These are phyloP conservation scores for Schizochytrium sp. DNA, from an alignment of 108 stramenopile species.

Conservation along the genomic window DNA sequence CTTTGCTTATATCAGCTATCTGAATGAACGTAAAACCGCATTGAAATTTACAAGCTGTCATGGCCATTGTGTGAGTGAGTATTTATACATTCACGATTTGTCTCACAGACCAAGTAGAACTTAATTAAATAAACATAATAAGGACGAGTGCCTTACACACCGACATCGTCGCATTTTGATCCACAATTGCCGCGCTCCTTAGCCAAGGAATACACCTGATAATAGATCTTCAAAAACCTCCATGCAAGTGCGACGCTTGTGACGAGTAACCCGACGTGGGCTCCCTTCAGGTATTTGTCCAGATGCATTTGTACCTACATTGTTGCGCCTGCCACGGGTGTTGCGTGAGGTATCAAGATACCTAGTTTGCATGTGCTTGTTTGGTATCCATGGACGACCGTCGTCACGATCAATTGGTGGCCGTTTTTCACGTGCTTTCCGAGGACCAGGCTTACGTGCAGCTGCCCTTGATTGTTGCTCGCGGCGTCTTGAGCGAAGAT, in stretches of 20 bases:
- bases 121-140: too few relatives aligned
- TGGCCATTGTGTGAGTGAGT: too few relatives aligned
- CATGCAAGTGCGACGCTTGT: not conserved
- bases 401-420: not conserved
- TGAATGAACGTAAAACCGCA: too few relatives aligned
- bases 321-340: not conserved
- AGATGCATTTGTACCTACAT: not conserved
- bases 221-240: slow-evolving; percentile 13
- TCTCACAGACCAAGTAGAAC: too few relatives aligned
- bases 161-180: not conserved
- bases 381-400: not conserved
- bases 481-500: not conserved
- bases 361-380: not conserved
- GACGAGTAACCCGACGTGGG: not conserved
- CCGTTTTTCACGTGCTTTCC: too few relatives aligned
- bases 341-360: not conserved
- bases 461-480: not conserved
- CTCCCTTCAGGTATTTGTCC: not conserved
- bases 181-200: not conserved
- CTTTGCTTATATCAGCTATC: too few relatives aligned
- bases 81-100: too few relatives aligned
- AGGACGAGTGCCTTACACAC: too few relatives aligned
- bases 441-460: too few relatives aligned
- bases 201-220: not conserved
- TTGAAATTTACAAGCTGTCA: too few relatives aligned